Base-by-base conservation (phyloP, 2,329 filamentous ascomycete genomes). In the Colletotrichum kahawae region DNA sequence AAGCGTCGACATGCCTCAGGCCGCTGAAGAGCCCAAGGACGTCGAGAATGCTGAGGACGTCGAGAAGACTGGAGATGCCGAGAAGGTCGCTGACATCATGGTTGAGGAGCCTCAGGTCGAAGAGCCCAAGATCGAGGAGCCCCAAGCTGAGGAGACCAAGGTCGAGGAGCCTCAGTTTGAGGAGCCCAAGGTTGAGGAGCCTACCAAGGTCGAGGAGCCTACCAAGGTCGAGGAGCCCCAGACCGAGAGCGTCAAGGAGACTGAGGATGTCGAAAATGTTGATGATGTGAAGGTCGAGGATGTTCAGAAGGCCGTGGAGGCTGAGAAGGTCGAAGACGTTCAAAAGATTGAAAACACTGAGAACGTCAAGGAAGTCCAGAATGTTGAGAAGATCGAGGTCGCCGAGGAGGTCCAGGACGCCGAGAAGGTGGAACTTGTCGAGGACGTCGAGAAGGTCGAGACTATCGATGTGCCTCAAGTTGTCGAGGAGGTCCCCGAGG, bases 11-110 rank as follows among this genome's bases (percentile, higher is more conserved):
- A 60, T 33, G 51, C 29, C 38, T 1, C 36, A 60, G 18, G 13
- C 43, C 12, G n/a, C n/a, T 21, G 4, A 21, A 21, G n/a, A 51
- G 2, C 43, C 10, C 10, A 21, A 21, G n/a, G 43, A 0, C 0
- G 43, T 0, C 1, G 43, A 51, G 43, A 51, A 51, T 10, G 43
- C 21, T 51, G 2, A 51, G n/a, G n/a, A 7, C 0, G n/a, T 51
- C 1, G 5, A 51, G n/a, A 51, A 51, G 10, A 13, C 10, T 0
- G 43, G 43, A 21, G 43, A 51, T 51, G 31, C 9, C 7, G 43
- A 51, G n/a, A 51, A 51, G n/a, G 10, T 21, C 6, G 10, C n/a
- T 7, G n/a, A 51, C 43, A 10, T 51, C 6, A 51, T 12, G 16
- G 38, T n/a, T 5, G 18, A 43, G 4, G 38, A 43, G 18, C 2